phyloP scores from a whole-genome alignment of 2,329 filamentous ascomycete genomes.

The Chalaropsis ovoidea region DNA sequence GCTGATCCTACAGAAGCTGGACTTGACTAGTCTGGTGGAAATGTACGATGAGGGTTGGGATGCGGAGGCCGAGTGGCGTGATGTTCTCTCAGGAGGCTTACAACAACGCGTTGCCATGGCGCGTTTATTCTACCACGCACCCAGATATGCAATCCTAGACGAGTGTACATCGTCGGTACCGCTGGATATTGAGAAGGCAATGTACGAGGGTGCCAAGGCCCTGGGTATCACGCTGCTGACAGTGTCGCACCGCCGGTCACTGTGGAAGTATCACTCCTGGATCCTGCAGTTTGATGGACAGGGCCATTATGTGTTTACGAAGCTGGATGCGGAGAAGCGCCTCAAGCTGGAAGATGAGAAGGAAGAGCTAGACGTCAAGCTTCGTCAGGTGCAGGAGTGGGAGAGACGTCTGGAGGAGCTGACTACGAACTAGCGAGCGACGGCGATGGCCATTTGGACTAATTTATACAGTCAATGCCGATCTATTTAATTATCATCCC shows the following conservation, averaged over 20 bases:
- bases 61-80: conserved; percentile 91
- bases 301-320: conserved; percentile 81
- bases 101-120: conserved; percentile 98
- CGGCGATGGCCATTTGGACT: neutral
- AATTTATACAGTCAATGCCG: neutral
- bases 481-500: neutral
- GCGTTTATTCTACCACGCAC: conserved; percentile 82
- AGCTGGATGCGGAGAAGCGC: conserved; percentile 75
- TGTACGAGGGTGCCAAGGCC: conserved; percentile 93
- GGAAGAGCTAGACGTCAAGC: conserved; percentile 78
- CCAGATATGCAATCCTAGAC: conserved; percentile 89
- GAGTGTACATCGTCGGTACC: conserved; percentile 96
- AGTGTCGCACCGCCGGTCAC: conserved; percentile 75
- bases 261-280: conserved; percentile 93
- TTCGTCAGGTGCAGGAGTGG: conserved; percentile 78
- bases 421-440: conserved; percentile 34
- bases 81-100: conserved; percentile 80
- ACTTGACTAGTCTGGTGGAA: conserved; percentile 72
- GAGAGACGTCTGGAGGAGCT: conserved; percentile 77
- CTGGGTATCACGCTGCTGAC: conserved; percentile 95
- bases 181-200: conserved; percentile 82
- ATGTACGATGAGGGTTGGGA: conserved; percentile 74
- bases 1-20: conserved; percentile 64
- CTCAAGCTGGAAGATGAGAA: conserved; percentile 88
- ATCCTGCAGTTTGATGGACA: conserved; percentile 97